These are phyloP conservation scores for Aureococcus anophagefferens DNA, from an alignment of 108 stramenopile species.

Conservation along the genomic window DNA sequence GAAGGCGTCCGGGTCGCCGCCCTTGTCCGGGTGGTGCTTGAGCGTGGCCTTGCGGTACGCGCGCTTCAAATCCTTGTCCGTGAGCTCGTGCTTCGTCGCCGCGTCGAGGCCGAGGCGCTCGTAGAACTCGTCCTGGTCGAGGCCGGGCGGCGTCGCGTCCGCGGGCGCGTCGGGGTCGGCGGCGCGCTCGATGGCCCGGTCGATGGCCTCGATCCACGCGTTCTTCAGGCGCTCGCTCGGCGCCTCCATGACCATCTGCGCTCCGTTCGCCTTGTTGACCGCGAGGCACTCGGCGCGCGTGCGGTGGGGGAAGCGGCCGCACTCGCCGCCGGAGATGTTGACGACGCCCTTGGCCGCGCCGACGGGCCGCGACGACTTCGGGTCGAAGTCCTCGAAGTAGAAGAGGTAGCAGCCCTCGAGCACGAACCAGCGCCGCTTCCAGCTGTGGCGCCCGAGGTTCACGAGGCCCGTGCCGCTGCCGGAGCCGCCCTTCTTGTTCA, in stretches of 20 bases:
- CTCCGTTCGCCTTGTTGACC: constrained; percentile 1
- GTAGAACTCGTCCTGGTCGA: constrained; percentile 1
- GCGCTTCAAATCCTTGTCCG: constrained; percentile 5
- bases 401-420: constrained; percentile 2
- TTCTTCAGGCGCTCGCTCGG: constrained; percentile 9
- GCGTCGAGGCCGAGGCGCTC: constrained; percentile 1
- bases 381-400: constrained; percentile 17
- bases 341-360: constrained; percentile 9
- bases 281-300: neutral
- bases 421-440: constrained; percentile 11
- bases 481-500: too few relatives aligned
- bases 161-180: too few relatives aligned
- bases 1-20: constrained; percentile 8
- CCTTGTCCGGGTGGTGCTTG: constrained; percentile 35
- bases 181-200: neutral
- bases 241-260: constrained; percentile 7
- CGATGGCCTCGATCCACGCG: constrained; percentile 8
- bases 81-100: neutral
- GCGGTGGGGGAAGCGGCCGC: neutral
- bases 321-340: neutral
- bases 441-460: neutral
- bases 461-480: too few relatives aligned
- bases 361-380: neutral
- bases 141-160: too few relatives aligned
- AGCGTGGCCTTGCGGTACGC: constrained; percentile 33